Base-by-base conservation (phyloP, 164 flowering plant genomes). In the Santalum album region DNA sequence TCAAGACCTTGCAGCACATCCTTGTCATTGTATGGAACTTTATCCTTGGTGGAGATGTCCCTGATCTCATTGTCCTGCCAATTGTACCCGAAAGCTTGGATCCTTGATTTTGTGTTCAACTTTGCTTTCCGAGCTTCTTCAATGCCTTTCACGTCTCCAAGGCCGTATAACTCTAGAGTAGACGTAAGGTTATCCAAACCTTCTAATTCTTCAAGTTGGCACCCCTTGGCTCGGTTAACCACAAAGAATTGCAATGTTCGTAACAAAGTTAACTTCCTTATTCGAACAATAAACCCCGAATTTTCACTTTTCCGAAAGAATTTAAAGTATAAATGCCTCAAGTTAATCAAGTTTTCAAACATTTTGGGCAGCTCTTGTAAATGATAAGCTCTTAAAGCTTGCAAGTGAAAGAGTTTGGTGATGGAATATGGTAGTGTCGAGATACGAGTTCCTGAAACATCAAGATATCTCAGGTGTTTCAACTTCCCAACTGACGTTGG, bases 361-460 rank as follows among this genome's bases (percentile, higher is more conserved):
- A 45, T 54, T 43, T 35, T 38, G 6, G 73, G 73, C 24, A 69
- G 49, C 12, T 36, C 39, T 29, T 32, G 19, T 26, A 54, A 36
- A 0, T 0, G 7, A 7, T 0, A 4, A 14, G 36, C 36, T 27
- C 12, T 49, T n/a, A 55, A 36, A 14, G 51, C 40, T 18, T 63
- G 61, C 16, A 63, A 40, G 1, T 43, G 29, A 14, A 52, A 40
- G 14, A 58, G 58, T 6, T 14, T 47, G 1, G 53, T 52, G 23
- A 64, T 46, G 2, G 49, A 52, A 1, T 36, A 26, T 0, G 67
- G 67, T 25, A 64, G 17, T 18, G 0, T 34, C 21, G 19, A 6
- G 3, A 64, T 36, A 9, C 29, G 21, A 38, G 26, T 51, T 1
- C 16, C 1, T 5, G 53, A 45, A 6, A 64, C 39, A 12, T 58